A percentile compares a stretch with the other conserved stretches of the same genome.
phyloP scores from a whole-genome alignment of 2,329 filamentous ascomycete genomes.

The Stenocarpella maydis region DNA sequence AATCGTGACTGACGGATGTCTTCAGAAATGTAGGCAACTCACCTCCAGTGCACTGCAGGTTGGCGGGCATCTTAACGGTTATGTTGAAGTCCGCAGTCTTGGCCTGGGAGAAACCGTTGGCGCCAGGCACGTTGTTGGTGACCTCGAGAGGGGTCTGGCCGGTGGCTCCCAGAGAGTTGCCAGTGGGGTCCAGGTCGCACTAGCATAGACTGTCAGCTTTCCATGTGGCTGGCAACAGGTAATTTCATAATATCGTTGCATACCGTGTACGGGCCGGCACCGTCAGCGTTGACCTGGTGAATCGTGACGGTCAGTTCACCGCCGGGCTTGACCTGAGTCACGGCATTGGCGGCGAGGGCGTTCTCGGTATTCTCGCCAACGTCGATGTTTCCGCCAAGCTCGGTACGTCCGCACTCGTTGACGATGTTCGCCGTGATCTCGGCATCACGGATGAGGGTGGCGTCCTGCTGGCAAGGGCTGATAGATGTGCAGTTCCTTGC shows the following conservation, averaged over 20 bases:
- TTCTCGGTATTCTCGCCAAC: constrained; percentile 62
- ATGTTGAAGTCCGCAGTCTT: constrained; percentile 65
- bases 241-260: neutral
- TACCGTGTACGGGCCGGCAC: constrained; percentile 55
- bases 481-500: constrained; percentile 70
- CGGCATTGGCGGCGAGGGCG: constrained; percentile 51
- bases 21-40: constrained; percentile 36
- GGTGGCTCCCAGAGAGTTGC: constrained; percentile 47
- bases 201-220: neutral
- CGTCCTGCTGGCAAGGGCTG: constrained; percentile 72
- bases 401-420: constrained; percentile 69
- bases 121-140: constrained; percentile 64
- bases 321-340: constrained; percentile 57
- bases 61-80: constrained; percentile 57
- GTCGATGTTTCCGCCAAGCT: constrained; percentile 66
- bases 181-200: constrained; percentile 57
- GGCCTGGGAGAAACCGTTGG: constrained; percentile 63
- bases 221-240: too few species aligned
- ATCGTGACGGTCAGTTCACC: constrained; percentile 52
- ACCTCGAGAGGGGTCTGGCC: constrained; percentile 55
- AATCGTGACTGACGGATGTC: too few species aligned
- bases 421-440: constrained; percentile 61
- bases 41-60: constrained; percentile 58
- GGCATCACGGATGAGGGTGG: constrained; percentile 68
- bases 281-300: constrained; percentile 59